phyloP scores from a whole-genome alignment of 805 yeast species.

The Candida pseudoglaebosa region DNA sequence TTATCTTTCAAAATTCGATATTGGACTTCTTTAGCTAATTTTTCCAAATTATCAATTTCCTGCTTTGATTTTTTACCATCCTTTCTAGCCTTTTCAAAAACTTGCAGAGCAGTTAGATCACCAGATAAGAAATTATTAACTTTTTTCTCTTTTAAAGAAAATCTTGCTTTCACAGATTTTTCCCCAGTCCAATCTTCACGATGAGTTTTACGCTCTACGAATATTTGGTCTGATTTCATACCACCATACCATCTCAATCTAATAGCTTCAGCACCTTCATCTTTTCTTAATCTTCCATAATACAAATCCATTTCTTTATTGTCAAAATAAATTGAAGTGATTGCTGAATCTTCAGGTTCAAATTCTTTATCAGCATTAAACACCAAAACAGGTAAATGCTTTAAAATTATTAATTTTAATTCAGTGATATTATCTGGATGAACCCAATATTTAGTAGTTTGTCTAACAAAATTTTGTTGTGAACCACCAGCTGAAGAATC shows the following conservation, averaged over 20 bases:
- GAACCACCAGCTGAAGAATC: slow-evolving; percentile 98
- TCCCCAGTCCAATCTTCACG: slow-evolving; percentile 99
- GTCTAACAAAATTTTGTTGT: slow-evolving; percentile 97
- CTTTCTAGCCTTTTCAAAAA: slow-evolving; percentile 85
- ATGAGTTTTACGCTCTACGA: slow-evolving; percentile 96
- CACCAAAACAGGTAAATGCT: slow-evolving; percentile 94
- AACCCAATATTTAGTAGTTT: slow-evolving; percentile 98
- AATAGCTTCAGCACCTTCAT: slow-evolving; percentile 98
- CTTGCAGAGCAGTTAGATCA: slow-evolving; percentile 79
- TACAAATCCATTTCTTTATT: slow-evolving; percentile 85
- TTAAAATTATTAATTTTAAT: slow-evolving; percentile 83
- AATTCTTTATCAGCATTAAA: slow-evolving; percentile 96
- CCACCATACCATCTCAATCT: slow-evolving; percentile 99
- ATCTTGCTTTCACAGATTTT: slow-evolving; percentile 97
- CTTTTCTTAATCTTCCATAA: slow-evolving; percentile 90
- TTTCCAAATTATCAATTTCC: slow-evolving; percentile 90
- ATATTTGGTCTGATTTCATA: slow-evolving; percentile 86
- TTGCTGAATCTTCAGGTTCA: slow-evolving; percentile 90
- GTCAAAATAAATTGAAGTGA: slow-evolving; percentile 95
- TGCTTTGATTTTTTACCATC: slow-evolving; percentile 84
- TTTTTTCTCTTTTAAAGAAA: slow-evolving; percentile 85
- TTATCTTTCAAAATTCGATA: slow-evolving; percentile 80
- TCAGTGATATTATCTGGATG: slow-evolving; percentile 98
- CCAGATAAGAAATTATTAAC: slow-evolving; percentile 84
- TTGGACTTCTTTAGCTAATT: slow-evolving; percentile 89